Conservation (phyloP, 176 grass and related monocot species). For the Oryza longistaminata region DNA sequence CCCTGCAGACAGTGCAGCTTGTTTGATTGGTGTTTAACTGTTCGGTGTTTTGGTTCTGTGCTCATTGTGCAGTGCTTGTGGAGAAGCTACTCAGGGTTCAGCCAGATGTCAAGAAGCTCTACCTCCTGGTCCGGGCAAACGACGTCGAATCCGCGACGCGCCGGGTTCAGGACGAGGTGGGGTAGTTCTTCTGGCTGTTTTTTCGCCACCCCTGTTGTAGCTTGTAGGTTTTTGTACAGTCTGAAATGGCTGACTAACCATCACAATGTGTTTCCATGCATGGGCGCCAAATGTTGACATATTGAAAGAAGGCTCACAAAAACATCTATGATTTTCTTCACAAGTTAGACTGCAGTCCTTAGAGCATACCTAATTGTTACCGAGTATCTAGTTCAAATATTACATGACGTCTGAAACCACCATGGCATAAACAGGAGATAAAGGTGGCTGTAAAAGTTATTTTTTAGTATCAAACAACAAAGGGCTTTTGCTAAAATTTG, state of each 20-base stretch:
- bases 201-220: background rate
- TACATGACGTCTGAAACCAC: no score
- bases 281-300: background rate
- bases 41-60: no score
- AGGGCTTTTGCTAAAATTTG: no score
- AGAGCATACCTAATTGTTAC: no score
- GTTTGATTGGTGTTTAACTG: background rate
- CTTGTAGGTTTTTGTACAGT: background rate
- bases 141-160: background rate
- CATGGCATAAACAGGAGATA: no score
- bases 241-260: background rate
- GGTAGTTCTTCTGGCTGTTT: background rate
- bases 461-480: no score
- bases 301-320: no score
- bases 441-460: no score
- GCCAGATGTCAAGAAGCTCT: conserved; percentile 33
- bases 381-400: no score
- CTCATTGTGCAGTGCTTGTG: conserved; percentile 16
- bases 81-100: conserved; percentile 42
- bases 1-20: background rate
- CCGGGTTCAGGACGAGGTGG: conserved; percentile 29
- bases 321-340: no score
- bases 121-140: conserved; percentile 23
- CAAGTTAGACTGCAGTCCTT: no score
- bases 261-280: background rate